Evolutionary conservation across 2,329 filamentous ascomycete genomes (phyloP).

Genomic region (Cladosporium halotolerans): DNA sequence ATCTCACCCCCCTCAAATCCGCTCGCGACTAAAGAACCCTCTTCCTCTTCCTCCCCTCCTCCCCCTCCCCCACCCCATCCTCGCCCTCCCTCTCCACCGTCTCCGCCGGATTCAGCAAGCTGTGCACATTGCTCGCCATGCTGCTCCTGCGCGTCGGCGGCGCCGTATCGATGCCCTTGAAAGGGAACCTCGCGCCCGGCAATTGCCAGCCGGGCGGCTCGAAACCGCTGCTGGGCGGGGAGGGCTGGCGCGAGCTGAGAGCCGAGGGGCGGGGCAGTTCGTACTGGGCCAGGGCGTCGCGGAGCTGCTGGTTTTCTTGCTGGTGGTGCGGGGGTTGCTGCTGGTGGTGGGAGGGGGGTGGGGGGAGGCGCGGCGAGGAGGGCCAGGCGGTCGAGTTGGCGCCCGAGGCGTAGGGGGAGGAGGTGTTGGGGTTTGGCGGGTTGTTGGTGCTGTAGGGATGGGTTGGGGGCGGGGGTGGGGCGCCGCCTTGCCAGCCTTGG

Average conservation of each 20-base stretch:
- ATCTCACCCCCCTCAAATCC: background rate
- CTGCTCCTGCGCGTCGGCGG: constrained; percentile 62
- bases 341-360: no score
- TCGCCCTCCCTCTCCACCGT: constrained; percentile 61
- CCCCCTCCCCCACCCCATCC: constrained; percentile 52
- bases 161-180: constrained; percentile 46
- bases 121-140: constrained; percentile 66
- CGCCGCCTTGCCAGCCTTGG: constrained; percentile 53
- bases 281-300: constrained; percentile 58
- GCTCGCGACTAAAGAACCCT: constrained; percentile 37
- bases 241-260: constrained; percentile 45
- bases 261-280: constrained; percentile 52
- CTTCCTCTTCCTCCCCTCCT: constrained; percentile 57
- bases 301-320: constrained; percentile 57
- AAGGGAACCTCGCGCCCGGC: constrained; percentile 45
- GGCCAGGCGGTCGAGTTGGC: constrained; percentile 59
- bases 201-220: constrained; percentile 53
- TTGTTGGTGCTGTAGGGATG: background rate
- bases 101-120: constrained; percentile 61
- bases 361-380: constrained; percentile 51
- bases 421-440: constrained; percentile 27
- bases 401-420: constrained; percentile 61
- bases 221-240: constrained; percentile 48
- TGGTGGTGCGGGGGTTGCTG: constrained; percentile 47
- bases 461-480: constrained; percentile 39